phyloP scores from a whole-genome alignment of 768 basidiomycete genomes.

The Rhizopogon sp. region DNA sequence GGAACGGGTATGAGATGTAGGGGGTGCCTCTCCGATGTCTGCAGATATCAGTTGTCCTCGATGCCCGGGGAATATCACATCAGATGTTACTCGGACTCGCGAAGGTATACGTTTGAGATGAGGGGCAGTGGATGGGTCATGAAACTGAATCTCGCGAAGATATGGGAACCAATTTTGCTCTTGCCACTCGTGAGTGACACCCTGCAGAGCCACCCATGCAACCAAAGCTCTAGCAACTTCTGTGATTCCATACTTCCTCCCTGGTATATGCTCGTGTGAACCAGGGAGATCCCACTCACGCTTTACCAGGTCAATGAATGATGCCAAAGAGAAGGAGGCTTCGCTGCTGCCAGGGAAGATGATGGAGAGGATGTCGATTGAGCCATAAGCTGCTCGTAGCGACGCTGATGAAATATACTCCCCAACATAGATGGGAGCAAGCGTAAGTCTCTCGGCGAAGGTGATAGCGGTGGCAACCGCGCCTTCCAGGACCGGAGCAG shows the following conservation, averaged over 20 bases:
- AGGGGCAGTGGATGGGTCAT: slow-evolving; percentile 34
- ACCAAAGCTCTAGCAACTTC: slow-evolving; percentile 67
- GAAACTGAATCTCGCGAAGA: slow-evolving; percentile 62
- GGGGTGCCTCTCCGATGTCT: slow-evolving; percentile 65
- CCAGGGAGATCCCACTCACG: slow-evolving; percentile 66
- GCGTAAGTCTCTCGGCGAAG: slow-evolving; percentile 64
- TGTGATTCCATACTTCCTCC: slow-evolving; percentile 55
- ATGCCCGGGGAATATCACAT: slow-evolving; percentile 61
- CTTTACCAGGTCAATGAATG: slow-evolving; percentile 76
- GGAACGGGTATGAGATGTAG: slow-evolving; percentile 23
- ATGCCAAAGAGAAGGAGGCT: slow-evolving; percentile 74
- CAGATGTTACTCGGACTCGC: slow-evolving; percentile 68
- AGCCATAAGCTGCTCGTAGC: slow-evolving; percentile 67
- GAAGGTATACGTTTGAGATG: slow-evolving; percentile 35
- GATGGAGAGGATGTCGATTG: slow-evolving; percentile 66
- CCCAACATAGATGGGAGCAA: slow-evolving; percentile 69
- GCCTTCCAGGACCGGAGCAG: slow-evolving; percentile 51
- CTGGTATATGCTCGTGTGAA: slow-evolving; percentile 48
- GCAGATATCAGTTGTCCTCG: slow-evolving; percentile 75
- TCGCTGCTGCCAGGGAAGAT: slow-evolving; percentile 76
- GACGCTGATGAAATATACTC: slow-evolving; percentile 77
- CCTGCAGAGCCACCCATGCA: slow-evolving; percentile 78
- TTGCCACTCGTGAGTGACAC: slow-evolving; percentile 77
- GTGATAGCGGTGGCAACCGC: slow-evolving; percentile 59
- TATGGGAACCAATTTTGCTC: slow-evolving; percentile 64